Evolutionary conservation across 2,329 filamentous ascomycete species (phyloP).

Genomic region (Sarocladiaceae sp.): DNA sequence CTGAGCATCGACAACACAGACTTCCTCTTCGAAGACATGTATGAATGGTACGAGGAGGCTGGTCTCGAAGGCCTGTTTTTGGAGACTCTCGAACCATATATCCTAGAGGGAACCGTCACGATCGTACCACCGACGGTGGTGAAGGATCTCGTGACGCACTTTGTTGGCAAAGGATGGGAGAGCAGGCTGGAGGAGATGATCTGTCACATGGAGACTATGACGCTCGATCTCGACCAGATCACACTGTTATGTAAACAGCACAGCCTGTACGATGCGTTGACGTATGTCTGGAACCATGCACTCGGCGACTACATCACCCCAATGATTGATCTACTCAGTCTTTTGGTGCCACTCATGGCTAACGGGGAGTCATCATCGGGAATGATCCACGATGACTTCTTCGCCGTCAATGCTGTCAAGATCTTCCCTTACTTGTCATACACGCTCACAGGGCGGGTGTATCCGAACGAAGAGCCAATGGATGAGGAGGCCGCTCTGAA

Average conservation of each 20-base stretch:
- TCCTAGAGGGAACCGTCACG: slow-evolving; percentile 72
- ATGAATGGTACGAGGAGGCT: slow-evolving; percentile 81
- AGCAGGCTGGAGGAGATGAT: slow-evolving; percentile 87
- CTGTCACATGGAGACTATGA: slow-evolving; percentile 84
- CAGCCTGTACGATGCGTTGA: slow-evolving; percentile 87
- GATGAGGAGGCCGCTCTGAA: slow-evolving; percentile 65
- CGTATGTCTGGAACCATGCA: slow-evolving; percentile 95
- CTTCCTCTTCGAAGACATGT: slow-evolving; percentile 88
- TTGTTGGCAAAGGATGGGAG: slow-evolving; percentile 70
- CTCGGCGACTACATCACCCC: slow-evolving; percentile 88
- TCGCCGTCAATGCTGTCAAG: slow-evolving; percentile 73
- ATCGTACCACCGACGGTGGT: slow-evolving; percentile 77
- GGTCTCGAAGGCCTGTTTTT: slow-evolving; percentile 73
- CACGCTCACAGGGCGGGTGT: slow-evolving; percentile 82
- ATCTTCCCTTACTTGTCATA: slow-evolving; percentile 95
- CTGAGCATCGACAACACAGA: slow-evolving; percentile 72
- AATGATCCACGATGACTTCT: slow-evolving; percentile 56
- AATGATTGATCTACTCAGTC: slow-evolving; percentile 72
- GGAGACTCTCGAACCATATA: slow-evolving; percentile 82
- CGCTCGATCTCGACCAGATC: slow-evolving; percentile 90
- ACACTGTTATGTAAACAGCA: slow-evolving; percentile 89
- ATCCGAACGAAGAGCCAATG: slow-evolving; percentile 78
- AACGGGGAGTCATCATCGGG: slow-evolving; percentile 49
- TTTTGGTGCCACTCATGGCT: slow-evolving; percentile 59
- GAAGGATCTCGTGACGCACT: slow-evolving; percentile 81